Conservation (phyloP, 805 yeast species). For the Wickerhamiella azyma region DNA sequence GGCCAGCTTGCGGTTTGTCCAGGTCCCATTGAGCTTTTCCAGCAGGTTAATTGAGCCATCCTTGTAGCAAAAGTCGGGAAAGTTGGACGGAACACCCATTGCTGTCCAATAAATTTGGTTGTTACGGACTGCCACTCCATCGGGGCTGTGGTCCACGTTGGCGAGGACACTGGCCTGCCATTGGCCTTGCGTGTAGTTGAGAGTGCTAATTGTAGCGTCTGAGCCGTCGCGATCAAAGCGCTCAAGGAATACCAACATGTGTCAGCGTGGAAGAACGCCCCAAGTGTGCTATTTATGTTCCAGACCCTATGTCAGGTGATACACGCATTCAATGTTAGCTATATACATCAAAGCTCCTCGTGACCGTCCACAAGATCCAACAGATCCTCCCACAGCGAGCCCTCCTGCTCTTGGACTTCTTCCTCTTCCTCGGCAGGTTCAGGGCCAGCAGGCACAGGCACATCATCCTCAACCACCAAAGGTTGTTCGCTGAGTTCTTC, state of each 20-base stretch:
- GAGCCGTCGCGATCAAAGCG: background rate
- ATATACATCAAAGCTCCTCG: background rate
- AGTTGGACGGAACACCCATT: conserved; percentile 18
- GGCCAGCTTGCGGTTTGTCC: background rate
- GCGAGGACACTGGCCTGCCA: background rate
- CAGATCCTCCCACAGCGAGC: conserved; percentile 13
- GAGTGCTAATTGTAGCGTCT: background rate
- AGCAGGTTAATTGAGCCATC: conserved; percentile 3
- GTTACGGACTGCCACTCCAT: background rate
- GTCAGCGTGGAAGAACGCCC: too few species aligned
- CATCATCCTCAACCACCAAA: background rate
- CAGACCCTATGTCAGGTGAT: too few species aligned
- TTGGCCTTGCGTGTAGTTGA: background rate
- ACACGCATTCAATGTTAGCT: too few species aligned
- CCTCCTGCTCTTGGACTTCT: conserved; percentile 19
- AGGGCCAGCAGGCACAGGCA: conserved; percentile 16
- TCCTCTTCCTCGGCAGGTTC: conserved; percentile 19
- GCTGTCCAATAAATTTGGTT: conserved; percentile 2
- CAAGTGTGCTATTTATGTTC: too few species aligned
- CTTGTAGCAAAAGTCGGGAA: background rate
- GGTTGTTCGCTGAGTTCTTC: conserved; percentile 21
- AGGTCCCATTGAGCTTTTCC: background rate
- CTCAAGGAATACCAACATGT: background rate
- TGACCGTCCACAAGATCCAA: background rate
- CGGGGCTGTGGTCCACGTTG: background rate